Base-by-base conservation (phyloP, 345 rosid species). In the Sonneratia alba region DNA sequence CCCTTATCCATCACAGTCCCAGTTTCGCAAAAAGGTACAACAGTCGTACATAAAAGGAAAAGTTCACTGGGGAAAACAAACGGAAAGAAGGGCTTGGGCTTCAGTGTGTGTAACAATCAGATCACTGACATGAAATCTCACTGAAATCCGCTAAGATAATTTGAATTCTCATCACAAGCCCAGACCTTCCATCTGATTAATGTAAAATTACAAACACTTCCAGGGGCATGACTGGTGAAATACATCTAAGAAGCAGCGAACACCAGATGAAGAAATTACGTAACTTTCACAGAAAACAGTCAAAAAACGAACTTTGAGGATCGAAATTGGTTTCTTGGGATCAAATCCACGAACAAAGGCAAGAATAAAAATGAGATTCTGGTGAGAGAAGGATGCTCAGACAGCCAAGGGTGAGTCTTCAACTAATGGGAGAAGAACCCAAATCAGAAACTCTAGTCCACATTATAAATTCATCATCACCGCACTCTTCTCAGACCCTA, bases 61-160 rank as follows among this genome's bases (percentile, higher is more conserved):
- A 34, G 1, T 43, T 45, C 19, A 32, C 19, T 49, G 18, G 18
- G 14, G 21, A 49, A 49, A 49, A 49, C 56, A 49, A 8, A 18
- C 19, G 7, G 14, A 4, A 36, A 15, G 7, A 1, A 15, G 7
- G 1, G 1, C 7, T 62, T 21, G 43, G 84, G 97, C 97, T 80
- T 91, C 99, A 90, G 98, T 85, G 97, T 94, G 98, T 94, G 98
- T 91, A 94, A 94, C 98, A 93, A 79, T 91, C 92, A 90, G 96
- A 86, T 94, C 97, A 88, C 80, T 67, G 99, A 82, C 74, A 64
- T n/a, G 24, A 71, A 70, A 80, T 79, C 99, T 91, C 97, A 88
- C 91, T 89, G 97, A 94, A 94, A 94, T 91, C 97, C 98, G 96
- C 96, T 91, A 95, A 95, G 96, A 91, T 87, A 69, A 76, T 77